Base-by-base conservation (phyloP, 495 filamentous ascomycete genomes). In the Hypoxylon fragiforme region DNA sequence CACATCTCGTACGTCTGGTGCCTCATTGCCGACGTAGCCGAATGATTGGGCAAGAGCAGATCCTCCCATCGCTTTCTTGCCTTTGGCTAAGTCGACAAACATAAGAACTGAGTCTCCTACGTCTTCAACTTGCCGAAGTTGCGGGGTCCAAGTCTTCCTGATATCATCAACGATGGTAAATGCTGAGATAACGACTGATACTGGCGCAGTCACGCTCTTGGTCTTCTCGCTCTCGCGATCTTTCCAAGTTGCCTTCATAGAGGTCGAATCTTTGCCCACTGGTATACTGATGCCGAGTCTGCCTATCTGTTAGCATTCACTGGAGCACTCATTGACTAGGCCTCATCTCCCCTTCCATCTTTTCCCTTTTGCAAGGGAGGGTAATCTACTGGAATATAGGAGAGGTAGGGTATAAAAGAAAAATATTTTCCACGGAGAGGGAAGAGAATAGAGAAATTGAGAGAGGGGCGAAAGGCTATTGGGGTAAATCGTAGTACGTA, bases 211-310 rank as follows among this genome's bases (percentile, higher is more conserved):
- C 35, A 97, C 92, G 60, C 91, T 90, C 76, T 88, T 96, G 7
- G 77, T 68, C 35, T 81, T 73, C 35, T 84, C 83, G 6, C 78
- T 81, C 41, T 84, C 78, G 31, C 78, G 76, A 46, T 94, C 90
- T 60, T 83, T 87, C 95, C 94, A 98, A 49, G 89, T 88, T 73
- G 94, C 92, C 77, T 96, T 97, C 94, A 98, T 97, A 12, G 90
- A 95, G 73, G 94, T 96, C 3, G 92, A 97, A 68, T 98, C 94
- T 73, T 97, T 97, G 42, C 94, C 94, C 7, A 97, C 94, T 3
- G 94, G 95, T 48, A 97, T 96, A 47, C 87, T 89, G 59, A 97
- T 83, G 14, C 90, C 90, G 28, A 97, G 78, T 62, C 85, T 81
- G 15, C 3, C 20, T 5, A 9, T 2, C 19, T 0, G 21, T 60